phyloP scores from a whole-genome alignment of 2,329 filamentous ascomycete species.

The Paracoccidioides brasiliensis region DNA sequence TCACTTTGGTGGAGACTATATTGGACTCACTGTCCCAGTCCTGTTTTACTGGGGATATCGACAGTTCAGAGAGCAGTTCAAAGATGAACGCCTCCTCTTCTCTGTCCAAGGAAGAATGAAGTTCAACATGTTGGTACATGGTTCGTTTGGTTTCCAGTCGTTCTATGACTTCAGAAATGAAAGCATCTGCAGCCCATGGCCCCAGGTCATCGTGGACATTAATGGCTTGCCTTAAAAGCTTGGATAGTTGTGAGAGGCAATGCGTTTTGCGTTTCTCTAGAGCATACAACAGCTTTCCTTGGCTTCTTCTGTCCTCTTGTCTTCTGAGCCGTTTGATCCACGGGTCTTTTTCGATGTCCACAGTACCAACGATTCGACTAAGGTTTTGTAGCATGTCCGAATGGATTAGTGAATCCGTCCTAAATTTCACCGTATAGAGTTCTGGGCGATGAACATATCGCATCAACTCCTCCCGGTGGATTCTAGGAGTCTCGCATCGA shows the following conservation, averaged over 20 bases:
- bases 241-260: constrained; percentile 42
- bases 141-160: constrained; percentile 17
- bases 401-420: background rate
- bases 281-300: constrained; percentile 16
- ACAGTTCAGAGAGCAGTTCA: constrained; percentile 22
- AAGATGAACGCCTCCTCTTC: constrained; percentile 46
- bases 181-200: constrained; percentile 55
- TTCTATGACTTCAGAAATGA: constrained; percentile 41
- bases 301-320: constrained; percentile 21
- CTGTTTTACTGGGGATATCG: constrained; percentile 8
- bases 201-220: constrained; percentile 49
- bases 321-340: constrained; percentile 38
- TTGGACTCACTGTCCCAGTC: constrained; percentile 13
- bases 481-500: constrained; percentile 53
- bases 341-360: constrained; percentile 51
- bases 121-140: constrained; percentile 13
- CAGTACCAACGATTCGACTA: constrained; percentile 23
- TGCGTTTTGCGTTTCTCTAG: constrained; percentile 23
- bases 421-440: constrained; percentile 32
- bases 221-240: constrained; percentile 38
- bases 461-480: constrained; percentile 57
- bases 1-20: constrained; percentile 45
- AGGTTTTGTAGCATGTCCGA: constrained; percentile 34
- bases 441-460: constrained; percentile 53
- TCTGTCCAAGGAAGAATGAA: constrained; percentile 32